A percentile compares a stretch with the other conserved stretches of the same genome.
These are phyloP conservation scores for Colletotrichum simmondsii DNA, from an alignment of 2,329 filamentous ascomycete species.

Conservation along the genomic window DNA sequence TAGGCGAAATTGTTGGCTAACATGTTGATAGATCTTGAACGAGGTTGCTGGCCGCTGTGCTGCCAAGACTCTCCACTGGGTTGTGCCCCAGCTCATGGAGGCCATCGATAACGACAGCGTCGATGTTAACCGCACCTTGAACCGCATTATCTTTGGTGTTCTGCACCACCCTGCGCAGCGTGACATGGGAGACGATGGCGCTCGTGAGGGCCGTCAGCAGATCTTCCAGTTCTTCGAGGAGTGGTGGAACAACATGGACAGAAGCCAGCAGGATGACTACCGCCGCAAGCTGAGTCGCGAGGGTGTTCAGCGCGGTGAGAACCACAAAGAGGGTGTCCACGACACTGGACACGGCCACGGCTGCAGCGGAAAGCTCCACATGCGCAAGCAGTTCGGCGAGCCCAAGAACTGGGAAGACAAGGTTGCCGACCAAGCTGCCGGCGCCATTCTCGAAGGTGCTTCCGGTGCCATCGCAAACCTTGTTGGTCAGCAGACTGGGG, in stretches of 20 bases:
- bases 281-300: conserved; percentile 80
- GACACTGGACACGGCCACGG: conserved; percentile 89
- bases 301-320: conserved; percentile 80
- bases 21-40: conserved; percentile 72
- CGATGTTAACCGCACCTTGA: conserved; percentile 76
- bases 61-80: conserved; percentile 82
- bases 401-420: conserved; percentile 64
- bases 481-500: conserved; percentile 58
- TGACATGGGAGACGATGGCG: conserved; percentile 75
- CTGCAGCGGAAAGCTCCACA: conserved; percentile 80
- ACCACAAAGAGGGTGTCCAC: conserved; percentile 87
- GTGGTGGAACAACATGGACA: conserved; percentile 81
- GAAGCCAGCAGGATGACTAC: conserved; percentile 72
- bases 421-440: conserved; percentile 66
- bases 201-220: conserved; percentile 74
- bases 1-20: background rate
- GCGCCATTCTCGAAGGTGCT: conserved; percentile 67
- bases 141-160: conserved; percentile 83
- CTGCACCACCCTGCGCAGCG: conserved; percentile 90
- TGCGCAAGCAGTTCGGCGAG: conserved; percentile 73
- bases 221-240: conserved; percentile 85
- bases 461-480: conserved; percentile 62
- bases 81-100: conserved; percentile 87
- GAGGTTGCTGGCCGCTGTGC: conserved; percentile 88
- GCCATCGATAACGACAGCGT: conserved; percentile 83